Base-by-base conservation (phyloP, 768 basidiomycete species). In the Pleurotus sapidus region DNA sequence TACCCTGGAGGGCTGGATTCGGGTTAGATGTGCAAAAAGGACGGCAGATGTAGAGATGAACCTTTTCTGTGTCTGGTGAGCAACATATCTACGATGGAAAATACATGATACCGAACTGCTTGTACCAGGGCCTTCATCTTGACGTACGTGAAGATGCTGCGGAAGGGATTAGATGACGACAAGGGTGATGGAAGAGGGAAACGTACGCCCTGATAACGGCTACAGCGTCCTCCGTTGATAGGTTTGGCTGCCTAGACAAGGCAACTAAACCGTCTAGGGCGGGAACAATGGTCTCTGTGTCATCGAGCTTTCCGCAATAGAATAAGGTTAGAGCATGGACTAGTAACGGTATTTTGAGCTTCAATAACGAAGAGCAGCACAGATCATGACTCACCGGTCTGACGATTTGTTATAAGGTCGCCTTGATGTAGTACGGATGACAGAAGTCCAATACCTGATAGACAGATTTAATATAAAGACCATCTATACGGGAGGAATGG, bases 261-360 rank as follows among this genome's bases (percentile, higher is more conserved):
- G 84, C 78, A 7, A 79, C 77, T 5, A 98, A 76, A 1, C 94
- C 96, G 55, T 81, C 80, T 39, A 97, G 76, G 1, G 93, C 86
- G 1, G 92, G 90, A 3, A 93, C 84, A 38, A 95, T 81, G 6
- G 91, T 91, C 62, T 92, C 88, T 3, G 83, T 81, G 66, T 97
- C 95, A 58, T 91, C 90, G 53, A 97, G 74, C 72, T 96, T 97
- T 55, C 84, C 86, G 64, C 84, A 83, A 67, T 88, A 95, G 76
- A 98, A 99, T 1, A 79, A 73, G 0, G 86, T 82, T 57, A 99
- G 78, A 11, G 95, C 93, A 60, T 84, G 85, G 59, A 89, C 97
- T 34, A 11, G 11, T 11, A 11, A 9, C 30, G 30, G 30, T 9
- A 34, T 2, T 4, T 34, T 34, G 30, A 34, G 30, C 30, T 3